Conservation (phyloP, 2,329 filamentous ascomycete species). For the Epicoccum sorghinum region DNA sequence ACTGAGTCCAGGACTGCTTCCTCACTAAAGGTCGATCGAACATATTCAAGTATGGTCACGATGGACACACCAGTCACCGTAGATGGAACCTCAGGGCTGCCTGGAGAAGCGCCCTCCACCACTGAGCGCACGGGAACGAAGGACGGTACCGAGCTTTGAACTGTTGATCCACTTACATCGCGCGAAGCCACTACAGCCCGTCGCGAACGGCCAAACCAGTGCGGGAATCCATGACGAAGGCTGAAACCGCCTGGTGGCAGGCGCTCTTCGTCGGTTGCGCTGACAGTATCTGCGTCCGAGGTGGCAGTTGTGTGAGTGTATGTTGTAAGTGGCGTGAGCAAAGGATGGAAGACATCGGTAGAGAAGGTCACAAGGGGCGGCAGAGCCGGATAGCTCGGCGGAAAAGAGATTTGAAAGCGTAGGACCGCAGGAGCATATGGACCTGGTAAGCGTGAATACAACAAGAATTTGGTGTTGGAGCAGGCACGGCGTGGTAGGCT, state of each 20-base stretch:
- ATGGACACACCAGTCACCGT: slow-evolving; percentile 32
- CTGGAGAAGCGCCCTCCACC: slow-evolving; percentile 15
- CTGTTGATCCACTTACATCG: slow-evolving; percentile 40
- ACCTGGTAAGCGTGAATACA: slow-evolving; percentile 60
- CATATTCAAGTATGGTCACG: slow-evolving; percentile 74
- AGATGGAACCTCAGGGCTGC: slow-evolving; percentile 8
- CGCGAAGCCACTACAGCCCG: slow-evolving; percentile 39
- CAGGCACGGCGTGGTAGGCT: slow-evolving; percentile 15
- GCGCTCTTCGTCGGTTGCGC: slow-evolving; percentile 80
- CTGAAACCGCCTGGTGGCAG: slow-evolving; percentile 90
- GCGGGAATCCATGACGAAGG: slow-evolving; percentile 85
- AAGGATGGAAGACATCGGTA: slow-evolving; percentile 92
- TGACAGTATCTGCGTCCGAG: slow-evolving; percentile 77
- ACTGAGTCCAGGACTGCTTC: slow-evolving; percentile 78
- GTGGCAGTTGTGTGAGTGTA: slow-evolving; percentile 85
- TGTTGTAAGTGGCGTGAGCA: slow-evolving; percentile 91
- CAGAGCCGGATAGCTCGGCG: slow-evolving; percentile 75
- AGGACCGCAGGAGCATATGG: slow-evolving; percentile 88
- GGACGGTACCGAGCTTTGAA: slow-evolving; percentile 26
- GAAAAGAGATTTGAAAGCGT: slow-evolving; percentile 89
- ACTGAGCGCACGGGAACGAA: slow-evolving; percentile 24
- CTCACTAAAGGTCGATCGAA: slow-evolving; percentile 81
- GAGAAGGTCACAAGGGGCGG: slow-evolving; percentile 87
- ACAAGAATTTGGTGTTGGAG: slow-evolving; percentile 4
- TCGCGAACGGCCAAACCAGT: slow-evolving; percentile 72